Base-by-base conservation (phyloP, 495 filamentous ascomycete genomes). In the Penicillium egyptiacum region DNA sequence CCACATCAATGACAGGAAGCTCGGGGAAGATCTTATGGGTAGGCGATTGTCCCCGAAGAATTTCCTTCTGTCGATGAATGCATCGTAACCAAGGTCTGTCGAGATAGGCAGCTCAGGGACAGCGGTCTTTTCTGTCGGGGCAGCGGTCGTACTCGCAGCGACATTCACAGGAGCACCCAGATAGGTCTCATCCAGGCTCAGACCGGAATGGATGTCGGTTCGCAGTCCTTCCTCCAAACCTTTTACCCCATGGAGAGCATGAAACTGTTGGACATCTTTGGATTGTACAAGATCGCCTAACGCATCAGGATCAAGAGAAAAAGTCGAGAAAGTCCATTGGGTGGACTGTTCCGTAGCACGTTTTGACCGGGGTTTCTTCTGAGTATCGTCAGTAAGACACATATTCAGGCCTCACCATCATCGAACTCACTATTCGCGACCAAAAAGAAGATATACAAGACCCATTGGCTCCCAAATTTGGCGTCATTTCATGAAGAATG, bases 1-100 rank as follows among this genome's bases (percentile, higher is more conserved):
- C 86, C 87, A 91, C 59, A 87, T 82, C 8, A 89, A 75, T 55
- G 31, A 47, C 11, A 46, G 17, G 23, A 55, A 55, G 42, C 53
- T 55, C 22, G 53, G 53, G 12, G 53, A 20, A 17, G 53, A 33
- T 47, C 39, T 47, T 16, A 14, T 19, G 2, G 42, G 53, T 26
- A 55, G 42, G 16, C 53, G 42, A 47, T 55, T 55, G 11, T 55
- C 43, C 8, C 53, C 53, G 33, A 39, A 55, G 23, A 19, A 46
- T 25, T 9, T 55, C 28, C 31, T 47, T 17, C 53, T 55, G 23
- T 55, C 53, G 9, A 39, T 10, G 7, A 47, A 55, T 17, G 20
- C 20, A 39, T 55, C 22, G 25, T 28, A n/a, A 11, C 39, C 14
- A 4, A 16, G 23, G 0, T 47, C 43, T 19, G 22, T 5, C 19